Base-by-base conservation (phyloP, 805 yeast genomes). In the Metschnikowia vanudenii region DNA sequence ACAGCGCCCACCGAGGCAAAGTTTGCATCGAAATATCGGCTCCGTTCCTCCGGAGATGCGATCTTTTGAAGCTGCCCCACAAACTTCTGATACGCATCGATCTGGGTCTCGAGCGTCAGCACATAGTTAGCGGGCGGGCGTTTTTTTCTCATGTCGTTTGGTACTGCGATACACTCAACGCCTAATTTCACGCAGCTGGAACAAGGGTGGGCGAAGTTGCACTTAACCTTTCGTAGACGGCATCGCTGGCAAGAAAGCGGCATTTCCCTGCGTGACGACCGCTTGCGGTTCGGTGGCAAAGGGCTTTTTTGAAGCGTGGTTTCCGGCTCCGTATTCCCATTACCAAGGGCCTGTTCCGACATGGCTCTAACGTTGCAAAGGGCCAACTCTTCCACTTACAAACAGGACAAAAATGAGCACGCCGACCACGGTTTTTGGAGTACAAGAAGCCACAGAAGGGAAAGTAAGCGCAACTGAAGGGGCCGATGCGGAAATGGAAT, bases 71-170 rank as follows among this genome's bases (percentile, higher is more conserved):
- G 53, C 17, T 53, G 50, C 17, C 56, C 56, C 24, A 70, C 54
- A 28, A 65, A 58, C 16, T 53, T 48, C 37, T 60, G 56, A 19
- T 69, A 50, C 16, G 55, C 47, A 10, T 56, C 53, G 35, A 67
- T 51, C 46, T 62, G 62, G 33, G 56, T 56, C 54, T 71, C 80
- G 37, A 79, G 57, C 2, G 69, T 63, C 37, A 69, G 68, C n/a
- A 79, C 82, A 54, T 79, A 78, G 37, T 71, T 67, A 9, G 73
- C 75, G 0, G 77, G 68, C 3, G 79, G 79, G 39, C 82, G 60
- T 47, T 73, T 74, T 52, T 76, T 78, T 33, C 84, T 64, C 66
- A 76, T 63, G 54, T 79, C 84, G 50, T 67, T 69, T 11, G 71
- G 69, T 12, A 74, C 71, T 31, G 70, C 70, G 37, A 77, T 67